Evolutionary conservation across 2,329 filamentous ascomycete species (phyloP), one percentile per base, ranked within the genome.

Genomic region (Aspergillus niger): DNA sequence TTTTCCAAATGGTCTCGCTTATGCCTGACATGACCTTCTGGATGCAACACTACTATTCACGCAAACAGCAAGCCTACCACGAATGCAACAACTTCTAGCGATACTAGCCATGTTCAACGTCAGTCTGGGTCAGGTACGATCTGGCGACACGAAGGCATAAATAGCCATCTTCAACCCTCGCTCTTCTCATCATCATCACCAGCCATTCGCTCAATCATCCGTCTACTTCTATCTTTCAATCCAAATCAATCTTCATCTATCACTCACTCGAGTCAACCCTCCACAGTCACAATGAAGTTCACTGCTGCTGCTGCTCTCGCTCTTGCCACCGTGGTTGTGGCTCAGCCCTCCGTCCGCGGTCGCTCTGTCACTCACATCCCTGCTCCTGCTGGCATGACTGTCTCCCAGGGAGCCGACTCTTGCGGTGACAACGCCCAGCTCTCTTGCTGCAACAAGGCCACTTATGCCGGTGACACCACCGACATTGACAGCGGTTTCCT

Each of bases 371-470:
- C 51, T 39, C 38, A 20, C 15, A 36, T 26, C 66, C 65, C 67
- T 63, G 69, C 74, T 20, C 69, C 68, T n/a, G 62, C 68, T 26
- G 50, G 62, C 59, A 61, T 74, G 62, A 75, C 72, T 13, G 65
- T 75, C 59, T 60, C 72, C 62, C 64, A 76, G 63, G 73, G 68
- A 28, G 65, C 69, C 64, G 66, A 66, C 63, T 73, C 73, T 63
- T 76, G 74, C 49, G 74, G 73, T 67, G 62, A 70, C 65, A 65
- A 74, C 66, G 71, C 73, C 41, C 69, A 73, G 65, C 69, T 76
- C 32, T 73, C 72, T 39, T 76, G 74, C 71, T 74, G 73, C 67
- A 76, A 77, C 70, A 70, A 76, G 64, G 70, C 70, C 60, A 68
- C 64, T 65, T 70, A 70, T 65, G 67, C 67, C 50, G 70, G 70